These are phyloP conservation scores for Claviceps pusilla DNA, from an alignment of 2,329 filamentous ascomycete genomes.

Conservation along the genomic window DNA sequence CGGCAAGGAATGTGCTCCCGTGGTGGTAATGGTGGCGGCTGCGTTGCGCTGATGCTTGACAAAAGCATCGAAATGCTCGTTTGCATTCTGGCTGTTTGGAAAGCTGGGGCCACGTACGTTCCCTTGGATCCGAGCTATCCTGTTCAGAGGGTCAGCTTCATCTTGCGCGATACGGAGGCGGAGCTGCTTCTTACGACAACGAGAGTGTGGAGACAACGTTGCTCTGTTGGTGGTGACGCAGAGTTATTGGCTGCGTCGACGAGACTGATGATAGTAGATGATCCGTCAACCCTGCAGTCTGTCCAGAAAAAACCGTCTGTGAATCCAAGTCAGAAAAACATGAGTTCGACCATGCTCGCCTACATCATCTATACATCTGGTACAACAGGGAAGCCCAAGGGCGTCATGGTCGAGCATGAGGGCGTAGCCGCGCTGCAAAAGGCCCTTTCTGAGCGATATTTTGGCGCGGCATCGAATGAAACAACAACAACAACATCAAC, in stretches of 20 bases:
- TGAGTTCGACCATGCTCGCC: neutral
- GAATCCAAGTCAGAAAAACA: neutral
- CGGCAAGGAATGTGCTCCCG: neutral
- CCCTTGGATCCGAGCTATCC: neutral
- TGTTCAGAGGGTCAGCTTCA: neutral
- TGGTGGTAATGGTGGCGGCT: neutral
- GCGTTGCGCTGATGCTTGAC: neutral
- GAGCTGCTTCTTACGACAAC: neutral
- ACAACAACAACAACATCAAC: neutral
- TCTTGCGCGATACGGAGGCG: neutral
- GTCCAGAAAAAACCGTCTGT: neutral
- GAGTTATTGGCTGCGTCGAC: neutral
- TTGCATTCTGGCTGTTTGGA: neutral
- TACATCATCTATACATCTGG: conserved; percentile 8
- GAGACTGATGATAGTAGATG: neutral
- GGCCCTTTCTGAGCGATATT: conserved; percentile 3
- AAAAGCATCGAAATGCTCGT: neutral
- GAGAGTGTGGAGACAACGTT: neutral
- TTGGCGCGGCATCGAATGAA: neutral
- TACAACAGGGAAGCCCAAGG: conserved; percentile 7
- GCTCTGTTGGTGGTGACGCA: neutral
- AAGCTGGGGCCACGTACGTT: neutral
- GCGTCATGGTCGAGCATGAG: conserved; percentile 6
- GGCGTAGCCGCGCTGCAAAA: conserved; percentile 1
- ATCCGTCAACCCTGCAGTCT: neutral